phyloP scores from a whole-genome alignment of 1,284 basidiomycete species.

The Volvariella volvacea region DNA sequence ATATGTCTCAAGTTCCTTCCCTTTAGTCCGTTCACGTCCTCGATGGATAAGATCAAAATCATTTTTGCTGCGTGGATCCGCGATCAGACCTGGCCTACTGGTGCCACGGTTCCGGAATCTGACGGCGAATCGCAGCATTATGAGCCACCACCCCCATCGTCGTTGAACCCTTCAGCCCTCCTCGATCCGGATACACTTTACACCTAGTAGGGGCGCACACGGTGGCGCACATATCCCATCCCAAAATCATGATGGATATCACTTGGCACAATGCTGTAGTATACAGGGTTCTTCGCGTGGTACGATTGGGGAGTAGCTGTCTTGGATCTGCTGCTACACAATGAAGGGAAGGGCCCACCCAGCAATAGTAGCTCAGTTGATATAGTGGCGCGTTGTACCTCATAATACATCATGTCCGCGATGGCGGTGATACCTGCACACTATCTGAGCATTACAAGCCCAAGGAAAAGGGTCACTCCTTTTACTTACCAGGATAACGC shows the following conservation, averaged over 20 bases:
- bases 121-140: conserved; percentile 37
- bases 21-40: conserved; percentile 8
- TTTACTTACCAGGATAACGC: conserved; percentile 78
- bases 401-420: conserved; percentile 59
- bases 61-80: conserved; percentile 66
- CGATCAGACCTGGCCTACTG: conserved; percentile 68
- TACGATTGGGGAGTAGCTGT: too few species aligned
- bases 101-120: conserved; percentile 45
- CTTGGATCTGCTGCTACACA: too few species aligned
- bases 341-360: too few species aligned
- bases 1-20: conserved; percentile 10
- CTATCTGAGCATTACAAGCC: conserved; percentile 9
- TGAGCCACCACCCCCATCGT: conserved; percentile 10
- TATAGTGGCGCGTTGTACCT: too few species aligned
- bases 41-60: conserved; percentile 51
- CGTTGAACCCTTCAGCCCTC: neutral
- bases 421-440: conserved; percentile 66
- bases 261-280: too few species aligned
- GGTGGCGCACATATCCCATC: neutral
- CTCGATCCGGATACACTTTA: neutral
- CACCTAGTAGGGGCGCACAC: neutral
- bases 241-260: too few species aligned
- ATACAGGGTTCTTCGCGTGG: too few species aligned
- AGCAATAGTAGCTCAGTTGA: too few species aligned
- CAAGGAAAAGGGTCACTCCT: neutral